Base-by-base conservation (phyloP, 345 rosid genomes). In the Stellera chamaejasme region DNA sequence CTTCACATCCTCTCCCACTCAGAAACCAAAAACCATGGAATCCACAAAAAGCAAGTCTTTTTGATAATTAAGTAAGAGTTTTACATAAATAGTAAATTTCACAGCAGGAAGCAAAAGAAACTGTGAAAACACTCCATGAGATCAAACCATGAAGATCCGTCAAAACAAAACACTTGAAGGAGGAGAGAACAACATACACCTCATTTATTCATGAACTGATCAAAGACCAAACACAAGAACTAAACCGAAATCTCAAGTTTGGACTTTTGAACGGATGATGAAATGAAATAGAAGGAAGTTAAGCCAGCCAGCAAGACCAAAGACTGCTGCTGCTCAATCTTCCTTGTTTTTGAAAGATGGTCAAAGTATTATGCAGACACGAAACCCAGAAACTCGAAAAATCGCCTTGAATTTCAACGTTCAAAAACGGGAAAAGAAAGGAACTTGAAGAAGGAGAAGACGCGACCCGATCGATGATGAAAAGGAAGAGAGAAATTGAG, bases 1-100 rank as follows among this genome's bases (percentile, higher is more conserved):
- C 44, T 50, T 41, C 5, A 19, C 54, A 43, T 44, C 67, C 48
- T 48, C 43, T 41, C 41, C 8, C 64, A 27, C 43, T 19, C 14
- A 23, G 52, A 53, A 41, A 57, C 50, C 50, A 6, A 45, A 19
- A 67, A 50, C 27, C 36, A 63, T 62, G 56, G 61, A 62, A 68
- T 58, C 67, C 56, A 39, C 10, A 48, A 64, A 54, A 50, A 54
- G 43, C 11, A 61, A 62, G 59, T 14, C 76, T 19, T 62, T 61
- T 16, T 28, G 65, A 53, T 56, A 59, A 27, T 56, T 57, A n/a
- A 51, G 55, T 3, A 32, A 44, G 54, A 28, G 62, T 15, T 49
- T 19, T 56, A 10, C 42, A 39, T 28, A 54, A 46, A 60, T 39
- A 10, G 54, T 15, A 23, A 49, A 44, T 11, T 51, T n/a, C 55